Evolutionary conservation across 2,329 filamentous ascomycete species (phyloP).

Genomic region (Aureobasidium sp.): DNA sequence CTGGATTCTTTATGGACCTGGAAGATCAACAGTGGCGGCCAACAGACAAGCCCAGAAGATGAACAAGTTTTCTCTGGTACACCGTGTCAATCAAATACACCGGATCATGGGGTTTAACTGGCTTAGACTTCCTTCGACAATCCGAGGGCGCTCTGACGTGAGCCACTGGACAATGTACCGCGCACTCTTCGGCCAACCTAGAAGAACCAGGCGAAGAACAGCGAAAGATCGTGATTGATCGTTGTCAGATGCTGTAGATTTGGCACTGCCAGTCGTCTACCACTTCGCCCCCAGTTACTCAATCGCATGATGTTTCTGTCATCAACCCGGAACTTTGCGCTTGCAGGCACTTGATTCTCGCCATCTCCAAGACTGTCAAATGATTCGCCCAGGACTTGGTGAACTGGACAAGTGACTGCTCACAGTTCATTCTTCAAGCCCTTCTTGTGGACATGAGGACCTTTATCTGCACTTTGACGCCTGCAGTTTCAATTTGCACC

Average conservation of each 20-base stretch:
- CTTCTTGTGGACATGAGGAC: constrained; percentile 52
- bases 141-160: neutral
- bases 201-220: neutral
- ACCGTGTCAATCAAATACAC: constrained; percentile 25
- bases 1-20: constrained; percentile 28
- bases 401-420: constrained; percentile 57
- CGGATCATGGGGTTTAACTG: constrained; percentile 18
- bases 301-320: constrained; percentile 32
- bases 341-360: constrained; percentile 49
- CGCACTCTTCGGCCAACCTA: neutral
- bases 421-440: constrained; percentile 46
- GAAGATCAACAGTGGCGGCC: constrained; percentile 1
- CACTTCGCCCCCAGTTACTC: neutral
- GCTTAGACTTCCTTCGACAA: neutral
- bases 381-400: constrained; percentile 54
- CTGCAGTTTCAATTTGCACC: constrained; percentile 60
- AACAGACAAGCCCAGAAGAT: neutral
- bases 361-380: constrained; percentile 51
- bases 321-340: constrained; percentile 48
- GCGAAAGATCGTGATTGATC: neutral
- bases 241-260: no score
- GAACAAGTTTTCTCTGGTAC: constrained; percentile 20
- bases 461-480: constrained; percentile 64
- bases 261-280: neutral
- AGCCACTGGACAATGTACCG: neutral